Base-by-base conservation (phyloP, 371 early-diverging fungal species). In the Rozella allomycis region DNA sequence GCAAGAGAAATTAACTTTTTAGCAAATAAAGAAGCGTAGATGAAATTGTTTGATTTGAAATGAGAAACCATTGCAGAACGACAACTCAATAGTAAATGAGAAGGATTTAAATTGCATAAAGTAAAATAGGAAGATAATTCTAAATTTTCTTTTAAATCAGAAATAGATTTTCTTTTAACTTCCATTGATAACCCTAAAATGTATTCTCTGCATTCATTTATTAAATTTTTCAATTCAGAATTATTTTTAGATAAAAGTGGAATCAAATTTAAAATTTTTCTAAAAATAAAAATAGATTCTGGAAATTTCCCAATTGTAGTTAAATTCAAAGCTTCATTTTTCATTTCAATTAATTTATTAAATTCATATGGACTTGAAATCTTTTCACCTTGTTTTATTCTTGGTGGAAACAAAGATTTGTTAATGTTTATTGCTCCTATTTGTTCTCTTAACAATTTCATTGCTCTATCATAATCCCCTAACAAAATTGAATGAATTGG, bases 111-210 rank as follows among this genome's bases (percentile, higher is more conserved):
- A 35, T 78, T 61, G 49, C 84, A 81, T 39, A 83, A 77, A 3
- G 94, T 78, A 45, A 88, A 88, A 55, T 86, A 90, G 3, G 81
- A 79, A 1, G 87, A 82, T 26, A 94, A 60, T 45, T 86, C 91
- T 8, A 88, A 44, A 23, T 68, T 67, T 11, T 78, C 69, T 31
- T 56, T 58, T 39, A 72, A 65, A 19, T 67, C 52, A 20, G 55
- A 39, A 20, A 66, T 46, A 17, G 62, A 52, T 30, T 70, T 60
- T n/a, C 85, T 72, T 30, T 55, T 60, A 33, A 72, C 58, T 45
- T 86, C 88, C 55, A 90, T 67, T 12, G 60, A 57, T 20, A 83
- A 48, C 30, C 86, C 94, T 21, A 82, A 48, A 12, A 86, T 52
- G 50, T 94, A 94, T 50, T 87, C 88, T 23, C 85, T 75, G 35